phyloP scores from a whole-genome alignment of 352 stramenopile species.

The Elongisporangium undulatum region DNA sequence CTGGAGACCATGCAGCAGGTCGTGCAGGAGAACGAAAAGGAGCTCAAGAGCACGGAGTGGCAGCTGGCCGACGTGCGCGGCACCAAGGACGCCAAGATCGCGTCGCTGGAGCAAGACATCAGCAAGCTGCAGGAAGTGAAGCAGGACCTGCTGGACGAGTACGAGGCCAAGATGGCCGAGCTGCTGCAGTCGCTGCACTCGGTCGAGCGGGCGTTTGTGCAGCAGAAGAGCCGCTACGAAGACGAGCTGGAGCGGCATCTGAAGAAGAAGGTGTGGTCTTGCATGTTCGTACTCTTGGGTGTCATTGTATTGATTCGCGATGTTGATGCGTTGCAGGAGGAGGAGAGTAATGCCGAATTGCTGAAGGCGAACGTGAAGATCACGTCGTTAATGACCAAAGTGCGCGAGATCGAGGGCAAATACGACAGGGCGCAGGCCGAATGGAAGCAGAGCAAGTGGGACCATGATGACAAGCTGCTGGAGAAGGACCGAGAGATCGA shows the following conservation, averaged over 20 bases:
- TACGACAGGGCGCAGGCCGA: constrained; percentile 41
- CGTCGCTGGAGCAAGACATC: constrained; percentile 57
- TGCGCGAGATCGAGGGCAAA: constrained; percentile 49
- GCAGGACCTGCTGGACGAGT: constrained; percentile 77
- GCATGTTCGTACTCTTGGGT: neutral
- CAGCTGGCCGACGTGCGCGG: constrained; percentile 55
- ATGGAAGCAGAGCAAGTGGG: constrained; percentile 58
- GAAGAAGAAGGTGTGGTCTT: constrained; percentile 33
- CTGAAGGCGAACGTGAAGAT: constrained; percentile 34
- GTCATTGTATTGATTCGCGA: neutral
- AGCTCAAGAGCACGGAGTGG: constrained; percentile 64
- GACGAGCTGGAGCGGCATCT: constrained; percentile 48
- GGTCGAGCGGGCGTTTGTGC: constrained; percentile 79
- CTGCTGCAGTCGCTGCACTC: constrained; percentile 73
- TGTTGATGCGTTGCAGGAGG: constrained; percentile 15
- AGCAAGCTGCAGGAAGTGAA: constrained; percentile 61
- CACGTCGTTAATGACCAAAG: constrained; percentile 31
- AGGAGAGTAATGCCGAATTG: constrained; percentile 19
- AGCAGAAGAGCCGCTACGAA: constrained; percentile 80
- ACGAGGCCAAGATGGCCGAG: constrained; percentile 84
- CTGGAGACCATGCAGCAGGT: constrained; percentile 62
- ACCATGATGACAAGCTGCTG: constrained; percentile 48
- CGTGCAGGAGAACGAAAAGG: constrained; percentile 58
- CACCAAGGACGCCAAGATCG: constrained; percentile 56
- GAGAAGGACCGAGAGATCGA: constrained; percentile 65